Evolutionary conservation across 805 yeast species (phyloP).

Genomic region (Metschnikowia chrysomelidarum): DNA sequence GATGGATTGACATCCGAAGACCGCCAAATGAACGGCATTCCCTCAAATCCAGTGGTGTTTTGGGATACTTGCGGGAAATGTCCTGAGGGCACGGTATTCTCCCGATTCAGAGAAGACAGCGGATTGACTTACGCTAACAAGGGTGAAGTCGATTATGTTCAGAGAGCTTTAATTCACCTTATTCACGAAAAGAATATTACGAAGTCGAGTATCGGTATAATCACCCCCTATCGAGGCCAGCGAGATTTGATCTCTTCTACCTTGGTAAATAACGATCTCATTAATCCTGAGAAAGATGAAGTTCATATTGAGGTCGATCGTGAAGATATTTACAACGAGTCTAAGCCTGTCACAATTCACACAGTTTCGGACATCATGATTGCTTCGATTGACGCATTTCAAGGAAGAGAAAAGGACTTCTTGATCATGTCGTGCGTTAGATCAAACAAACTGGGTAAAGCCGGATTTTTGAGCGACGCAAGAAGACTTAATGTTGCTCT

Average conservation of each 20-base stretch:
- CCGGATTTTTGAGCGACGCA: conserved; percentile 84
- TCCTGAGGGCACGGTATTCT: conserved; percentile 49
- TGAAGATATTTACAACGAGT: conserved; percentile 51
- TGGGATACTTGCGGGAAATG: conserved; percentile 55
- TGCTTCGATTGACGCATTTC: conserved; percentile 54
- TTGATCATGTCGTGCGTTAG: conserved; percentile 52
- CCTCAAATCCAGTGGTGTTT: conserved; percentile 52
- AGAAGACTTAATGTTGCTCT: conserved; percentile 86
- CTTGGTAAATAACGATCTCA: conserved; percentile 47
- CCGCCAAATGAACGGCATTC: conserved; percentile 45
- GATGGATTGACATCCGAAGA: conserved; percentile 60
- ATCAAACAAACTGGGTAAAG: conserved; percentile 67
- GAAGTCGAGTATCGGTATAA: conserved; percentile 52
- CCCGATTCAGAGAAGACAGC: conserved; percentile 43
- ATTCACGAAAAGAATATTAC: conserved; percentile 53
- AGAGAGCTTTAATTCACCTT: conserved; percentile 48
- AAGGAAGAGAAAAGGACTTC: conserved; percentile 56
- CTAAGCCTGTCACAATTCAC: conserved; percentile 49
- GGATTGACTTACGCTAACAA: conserved; percentile 60
- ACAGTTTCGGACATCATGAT: conserved; percentile 44
- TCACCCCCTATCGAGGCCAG: conserved; percentile 78
- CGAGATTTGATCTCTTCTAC: conserved; percentile 56
- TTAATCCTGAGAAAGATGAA: conserved; percentile 53
- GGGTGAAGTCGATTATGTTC: conserved; percentile 50
- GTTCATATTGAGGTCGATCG: conserved; percentile 56